Percentiles rank a stretch among this genome's conserved stretches.
phyloP scores from a whole-genome alignment of 2,329 filamentous ascomycete species.

The Venturia asperata region DNA sequence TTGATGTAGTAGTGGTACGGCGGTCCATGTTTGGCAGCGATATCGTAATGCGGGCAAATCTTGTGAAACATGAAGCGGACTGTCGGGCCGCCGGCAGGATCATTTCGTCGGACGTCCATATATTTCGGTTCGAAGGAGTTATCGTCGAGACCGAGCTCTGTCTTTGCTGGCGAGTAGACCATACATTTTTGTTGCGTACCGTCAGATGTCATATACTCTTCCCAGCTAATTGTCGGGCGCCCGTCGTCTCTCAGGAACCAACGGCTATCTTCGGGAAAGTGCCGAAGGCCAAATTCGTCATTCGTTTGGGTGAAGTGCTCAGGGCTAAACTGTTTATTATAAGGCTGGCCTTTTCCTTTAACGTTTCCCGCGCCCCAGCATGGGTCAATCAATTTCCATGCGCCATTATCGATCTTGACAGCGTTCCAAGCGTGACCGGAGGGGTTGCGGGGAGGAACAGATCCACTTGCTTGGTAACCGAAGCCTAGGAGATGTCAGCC shows the following conservation, averaged over 20 bases:
- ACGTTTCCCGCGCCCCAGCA: constrained; percentile 89
- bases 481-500: constrained; percentile 46
- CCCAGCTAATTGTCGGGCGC: constrained; percentile 57
- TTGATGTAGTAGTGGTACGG: constrained; percentile 64
- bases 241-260: constrained; percentile 73
- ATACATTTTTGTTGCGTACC: constrained; percentile 39
- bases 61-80: constrained; percentile 77
- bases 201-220: constrained; percentile 62
- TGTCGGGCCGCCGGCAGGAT: constrained; percentile 32
- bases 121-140: constrained; percentile 55
- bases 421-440: constrained; percentile 86
- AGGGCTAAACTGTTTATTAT: constrained; percentile 62
- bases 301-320: constrained; percentile 57
- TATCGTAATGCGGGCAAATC: constrained; percentile 74
- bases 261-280: constrained; percentile 64
- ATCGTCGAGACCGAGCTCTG: constrained; percentile 45
- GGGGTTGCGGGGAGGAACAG: constrained; percentile 54
- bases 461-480: constrained; percentile 59
- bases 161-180: constrained; percentile 42
- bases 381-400: constrained; percentile 85
- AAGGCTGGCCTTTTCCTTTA: constrained; percentile 46
- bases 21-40: constrained; percentile 46
- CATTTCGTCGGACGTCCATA: constrained; percentile 55
- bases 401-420: constrained; percentile 74
- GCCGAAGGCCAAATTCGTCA: constrained; percentile 70